Conservation (phyloP, 2,329 filamentous ascomycete species). For the Fusarium sp. region DNA sequence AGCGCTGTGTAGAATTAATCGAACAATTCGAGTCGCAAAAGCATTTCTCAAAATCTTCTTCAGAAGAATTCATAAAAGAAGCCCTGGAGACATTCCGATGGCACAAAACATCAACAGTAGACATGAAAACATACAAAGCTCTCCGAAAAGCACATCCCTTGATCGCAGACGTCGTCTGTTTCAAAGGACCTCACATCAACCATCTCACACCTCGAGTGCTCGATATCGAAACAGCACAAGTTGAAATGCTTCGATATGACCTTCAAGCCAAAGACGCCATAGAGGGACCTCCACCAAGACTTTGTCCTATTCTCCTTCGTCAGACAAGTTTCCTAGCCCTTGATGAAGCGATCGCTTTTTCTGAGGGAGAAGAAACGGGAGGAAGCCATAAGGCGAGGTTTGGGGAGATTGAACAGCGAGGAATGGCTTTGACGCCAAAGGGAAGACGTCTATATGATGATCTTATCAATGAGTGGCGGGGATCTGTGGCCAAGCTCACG, state of each 20-base stretch:
- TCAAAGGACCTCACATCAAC: slow-evolving; percentile 62
- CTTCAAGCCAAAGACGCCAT: slow-evolving; percentile 62
- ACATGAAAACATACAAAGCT: slow-evolving; percentile 55
- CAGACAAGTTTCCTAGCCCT: slow-evolving; percentile 67
- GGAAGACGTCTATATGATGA: slow-evolving; percentile 61
- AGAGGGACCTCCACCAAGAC: slow-evolving; percentile 61
- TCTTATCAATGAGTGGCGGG: slow-evolving; percentile 51
- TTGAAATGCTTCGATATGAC: slow-evolving; percentile 54
- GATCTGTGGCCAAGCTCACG: background rate
- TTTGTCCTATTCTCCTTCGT: slow-evolving; percentile 60
- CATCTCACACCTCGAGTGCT: slow-evolving; percentile 64
- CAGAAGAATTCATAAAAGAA: slow-evolving; percentile 55
- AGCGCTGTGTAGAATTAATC: slow-evolving; percentile 53
- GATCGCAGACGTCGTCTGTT: slow-evolving; percentile 60
- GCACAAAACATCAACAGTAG: slow-evolving; percentile 56
- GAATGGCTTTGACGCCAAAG: slow-evolving; percentile 59
- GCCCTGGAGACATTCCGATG: slow-evolving; percentile 61
- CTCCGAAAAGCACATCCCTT: slow-evolving; percentile 59
- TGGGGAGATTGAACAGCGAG: slow-evolving; percentile 65
- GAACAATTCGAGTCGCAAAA: slow-evolving; percentile 48
- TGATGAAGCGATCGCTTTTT: slow-evolving; percentile 60
- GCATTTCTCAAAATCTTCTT: slow-evolving; percentile 48
- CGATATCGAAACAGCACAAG: slow-evolving; percentile 60
- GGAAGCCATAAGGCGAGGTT: slow-evolving; percentile 62
- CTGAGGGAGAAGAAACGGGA: slow-evolving; percentile 25